These are phyloP conservation scores for Phialophora chinensis DNA, from an alignment of 2,329 filamentous ascomycete genomes.

Conservation along the genomic window DNA sequence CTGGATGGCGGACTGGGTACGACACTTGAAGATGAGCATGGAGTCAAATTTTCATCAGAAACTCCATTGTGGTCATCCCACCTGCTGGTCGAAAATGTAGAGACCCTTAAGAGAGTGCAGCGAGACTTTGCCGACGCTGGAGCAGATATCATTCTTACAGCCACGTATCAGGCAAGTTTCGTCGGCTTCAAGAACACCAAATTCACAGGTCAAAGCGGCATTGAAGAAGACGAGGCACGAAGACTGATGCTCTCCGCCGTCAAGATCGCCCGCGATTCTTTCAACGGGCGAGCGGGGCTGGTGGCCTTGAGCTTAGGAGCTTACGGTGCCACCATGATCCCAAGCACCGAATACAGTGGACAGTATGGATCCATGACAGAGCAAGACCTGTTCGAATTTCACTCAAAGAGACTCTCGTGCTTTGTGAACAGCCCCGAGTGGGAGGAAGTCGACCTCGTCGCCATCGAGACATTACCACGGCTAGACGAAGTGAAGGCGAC, in stretches of 20 bases:
- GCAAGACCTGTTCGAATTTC: conserved; percentile 61
- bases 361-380: conserved; percentile 58
- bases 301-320: conserved; percentile 68
- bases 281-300: conserved; percentile 46
- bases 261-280: conserved; percentile 46
- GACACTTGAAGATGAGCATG: conserved; percentile 64
- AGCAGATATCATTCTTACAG: conserved; percentile 68
- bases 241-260: conserved; percentile 47
- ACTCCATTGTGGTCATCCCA: conserved; percentile 73
- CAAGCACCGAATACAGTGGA: conserved; percentile 70
- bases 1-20: conserved; percentile 73
- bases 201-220: conserved; percentile 18
- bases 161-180: conserved; percentile 69
- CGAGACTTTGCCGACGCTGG: conserved; percentile 61
- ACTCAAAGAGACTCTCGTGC: conserved; percentile 59
- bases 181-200: conserved; percentile 62
- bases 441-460: conserved; percentile 59
- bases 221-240: conserved; percentile 39
- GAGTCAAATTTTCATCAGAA: conserved; percentile 57
- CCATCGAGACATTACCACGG: conserved; percentile 71
- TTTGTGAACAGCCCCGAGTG: conserved; percentile 55
- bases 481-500: conserved; percentile 67
- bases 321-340: conserved; percentile 71
- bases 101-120: conserved; percentile 62
- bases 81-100: conserved; percentile 62